These are phyloP conservation scores for Macrocybe gigantea DNA, from an alignment of 768 basidiomycete genomes.

Conservation along the genomic window DNA sequence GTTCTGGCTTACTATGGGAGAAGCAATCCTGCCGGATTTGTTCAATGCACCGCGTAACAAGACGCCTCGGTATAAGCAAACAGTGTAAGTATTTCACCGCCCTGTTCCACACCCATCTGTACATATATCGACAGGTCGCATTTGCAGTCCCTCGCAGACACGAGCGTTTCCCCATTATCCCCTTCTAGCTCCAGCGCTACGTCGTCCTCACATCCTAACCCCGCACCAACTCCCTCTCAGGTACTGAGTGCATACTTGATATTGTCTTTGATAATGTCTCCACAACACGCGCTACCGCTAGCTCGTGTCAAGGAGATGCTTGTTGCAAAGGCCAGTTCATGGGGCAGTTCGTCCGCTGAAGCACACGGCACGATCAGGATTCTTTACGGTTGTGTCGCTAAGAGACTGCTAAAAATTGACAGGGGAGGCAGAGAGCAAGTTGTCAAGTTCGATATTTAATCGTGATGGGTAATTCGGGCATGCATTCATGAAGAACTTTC, in stretches of 20 bases:
- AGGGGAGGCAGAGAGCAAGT: conserved; percentile 69
- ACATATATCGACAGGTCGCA: conserved; percentile 34
- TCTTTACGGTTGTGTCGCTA: conserved; percentile 76
- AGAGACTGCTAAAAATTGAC: conserved; percentile 72
- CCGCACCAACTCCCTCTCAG: conserved; percentile 54
- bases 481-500: background rate
- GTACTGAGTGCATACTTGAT: conserved; percentile 67
- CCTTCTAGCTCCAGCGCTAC: conserved; percentile 53
- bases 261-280: conserved; percentile 48
- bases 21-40: conserved; percentile 56
- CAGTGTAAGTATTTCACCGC: conserved; percentile 38
- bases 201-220: conserved; percentile 24
- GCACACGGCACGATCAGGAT: conserved; percentile 52
- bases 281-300: conserved; percentile 52
- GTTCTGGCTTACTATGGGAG: conserved; percentile 64
- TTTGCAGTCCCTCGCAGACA: conserved; percentile 48
- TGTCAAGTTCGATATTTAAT: conserved; percentile 61
- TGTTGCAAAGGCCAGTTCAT: conserved; percentile 32
- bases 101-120: background rate
- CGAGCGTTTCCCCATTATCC: conserved; percentile 47
- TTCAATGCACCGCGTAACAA: conserved; percentile 31
- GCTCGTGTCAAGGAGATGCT: conserved; percentile 58
- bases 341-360: conserved; percentile 21
- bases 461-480: conserved; percentile 1
- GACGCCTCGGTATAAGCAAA: conserved; percentile 51